Evolutionary conservation across 495 filamentous ascomycete genomes (phyloP).

Genomic region (Hypoxylon rickii): DNA sequence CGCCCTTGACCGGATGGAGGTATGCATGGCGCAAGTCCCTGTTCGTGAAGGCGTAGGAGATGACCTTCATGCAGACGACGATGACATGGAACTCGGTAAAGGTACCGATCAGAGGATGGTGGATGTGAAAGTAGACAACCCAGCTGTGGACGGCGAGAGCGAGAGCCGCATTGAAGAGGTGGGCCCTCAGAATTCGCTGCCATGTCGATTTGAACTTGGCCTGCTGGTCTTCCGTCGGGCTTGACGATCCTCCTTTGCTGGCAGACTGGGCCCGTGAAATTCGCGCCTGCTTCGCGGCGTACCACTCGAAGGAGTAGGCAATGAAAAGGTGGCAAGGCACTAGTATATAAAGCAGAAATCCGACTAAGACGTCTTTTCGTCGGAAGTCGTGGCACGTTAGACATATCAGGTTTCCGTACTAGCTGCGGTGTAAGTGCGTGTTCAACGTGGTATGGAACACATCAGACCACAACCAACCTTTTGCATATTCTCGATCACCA

Average conservation of each 20-base stretch:
- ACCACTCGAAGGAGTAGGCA: slow-evolving; percentile 84
- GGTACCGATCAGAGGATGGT: slow-evolving; percentile 92
- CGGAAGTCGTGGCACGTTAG: slow-evolving; percentile 88
- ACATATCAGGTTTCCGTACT: slow-evolving; percentile 95
- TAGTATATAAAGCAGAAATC: slow-evolving; percentile 75
- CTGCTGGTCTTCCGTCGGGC: slow-evolving; percentile 59
- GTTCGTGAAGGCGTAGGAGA: slow-evolving; percentile 96
- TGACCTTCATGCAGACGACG: slow-evolving; percentile 93
- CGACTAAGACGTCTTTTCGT: slow-evolving; percentile 74
- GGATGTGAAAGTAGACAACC: slow-evolving; percentile 84
- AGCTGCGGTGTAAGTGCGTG: slow-evolving; percentile 29
- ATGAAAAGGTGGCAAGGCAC: slow-evolving; percentile 89
- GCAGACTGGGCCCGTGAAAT: slow-evolving; percentile 64
- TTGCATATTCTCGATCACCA: slow-evolving; percentile 96
- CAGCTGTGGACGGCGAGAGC: slow-evolving; percentile 79
- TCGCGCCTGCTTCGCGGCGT: slow-evolving; percentile 76
- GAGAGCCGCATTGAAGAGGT: slow-evolving; percentile 81
- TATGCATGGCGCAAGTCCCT: slow-evolving; percentile 89
- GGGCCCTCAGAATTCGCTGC: slow-evolving; percentile 73
- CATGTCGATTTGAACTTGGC: slow-evolving; percentile 72
- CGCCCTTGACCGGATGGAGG: slow-evolving; percentile 66
- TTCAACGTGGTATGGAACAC: slow-evolving; percentile 2
- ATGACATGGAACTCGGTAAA: slow-evolving; percentile 88
- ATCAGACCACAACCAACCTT: slow-evolving; percentile 63
- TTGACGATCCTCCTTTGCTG: slow-evolving; percentile 55